A percentile compares a stretch with the other conserved stretches of the same genome.
Conservation (phyloP, 1,139 yeast genomes). For the Keqinozyma sinolaborantium region DNA sequence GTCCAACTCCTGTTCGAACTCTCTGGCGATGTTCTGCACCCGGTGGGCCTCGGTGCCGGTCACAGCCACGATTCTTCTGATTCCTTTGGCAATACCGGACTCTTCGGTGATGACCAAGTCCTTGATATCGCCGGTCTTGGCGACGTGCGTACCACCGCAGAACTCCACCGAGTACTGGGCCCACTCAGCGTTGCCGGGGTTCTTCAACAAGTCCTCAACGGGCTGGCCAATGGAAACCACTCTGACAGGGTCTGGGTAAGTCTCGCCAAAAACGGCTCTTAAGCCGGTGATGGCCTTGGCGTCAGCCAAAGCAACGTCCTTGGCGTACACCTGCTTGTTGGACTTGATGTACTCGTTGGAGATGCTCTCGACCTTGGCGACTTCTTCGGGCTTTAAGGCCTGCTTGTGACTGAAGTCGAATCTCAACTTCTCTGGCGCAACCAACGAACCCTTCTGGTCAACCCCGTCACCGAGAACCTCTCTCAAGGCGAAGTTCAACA, state of each 20-base stretch:
- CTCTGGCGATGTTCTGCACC: conserved; percentile 79
- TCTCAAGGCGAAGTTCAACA: conserved; percentile 83
- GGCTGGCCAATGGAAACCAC: conserved; percentile 95
- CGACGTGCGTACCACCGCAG: conserved; percentile 99
- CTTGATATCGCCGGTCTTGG: conserved; percentile 88
- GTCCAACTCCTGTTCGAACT: conserved; percentile 59
- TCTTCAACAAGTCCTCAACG: conserved; percentile 70
- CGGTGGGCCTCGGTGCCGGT: conserved; percentile 88
- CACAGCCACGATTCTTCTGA: conserved; percentile 95
- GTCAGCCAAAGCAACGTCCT: conserved; percentile 70
- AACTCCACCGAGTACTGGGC: conserved; percentile 77
- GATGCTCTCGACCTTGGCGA: conserved; percentile 71
- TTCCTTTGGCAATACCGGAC: conserved; percentile 97
- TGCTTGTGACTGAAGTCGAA: conserved; percentile 94
- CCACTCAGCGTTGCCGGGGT: conserved; percentile 78
- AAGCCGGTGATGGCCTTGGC: conserved; percentile 80
- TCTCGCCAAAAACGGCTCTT: conserved; percentile 98
- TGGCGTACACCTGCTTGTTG: conserved; percentile 70
- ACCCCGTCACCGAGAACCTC: conserved; percentile 83
- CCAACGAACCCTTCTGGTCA: conserved; percentile 96
- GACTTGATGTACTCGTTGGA: conserved; percentile 69
- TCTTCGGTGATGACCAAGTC: conserved; percentile 89
- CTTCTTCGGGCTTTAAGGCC: conserved; percentile 67
- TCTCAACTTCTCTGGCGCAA: conserved; percentile 90
- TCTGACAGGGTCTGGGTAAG: conserved; percentile 98